phyloP scores from a whole-genome alignment of 352 stramenopile species.

The Thraustochytrium striatum region DNA sequence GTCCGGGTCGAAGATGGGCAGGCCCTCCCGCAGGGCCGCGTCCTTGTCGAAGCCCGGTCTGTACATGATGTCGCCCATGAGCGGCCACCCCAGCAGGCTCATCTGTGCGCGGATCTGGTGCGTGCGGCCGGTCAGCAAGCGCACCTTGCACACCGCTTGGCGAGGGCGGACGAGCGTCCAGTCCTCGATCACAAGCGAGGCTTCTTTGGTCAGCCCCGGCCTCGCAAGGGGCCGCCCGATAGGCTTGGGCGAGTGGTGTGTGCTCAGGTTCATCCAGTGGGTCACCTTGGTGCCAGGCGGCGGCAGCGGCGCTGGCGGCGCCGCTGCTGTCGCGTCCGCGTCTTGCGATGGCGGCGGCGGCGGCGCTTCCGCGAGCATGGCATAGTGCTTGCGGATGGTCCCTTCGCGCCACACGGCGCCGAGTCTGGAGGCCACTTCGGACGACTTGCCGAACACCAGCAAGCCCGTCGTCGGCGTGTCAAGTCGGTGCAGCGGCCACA shows the following conservation, averaged over 20 bases:
- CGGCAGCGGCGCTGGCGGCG: neutral
- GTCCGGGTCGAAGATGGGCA: neutral
- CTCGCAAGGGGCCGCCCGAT: too few species aligned
- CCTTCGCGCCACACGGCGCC: neutral
- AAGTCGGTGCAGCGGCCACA: constrained; percentile 36
- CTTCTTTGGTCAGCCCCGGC: constrained; percentile 14
- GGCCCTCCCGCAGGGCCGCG: neutral
- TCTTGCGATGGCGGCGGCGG: neutral
- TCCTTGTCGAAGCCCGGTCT: neutral
- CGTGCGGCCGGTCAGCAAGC: constrained; percentile 21
- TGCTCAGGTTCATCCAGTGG: too few species aligned
- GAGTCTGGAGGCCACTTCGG: neutral
- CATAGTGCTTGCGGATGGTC: constrained; percentile 12
- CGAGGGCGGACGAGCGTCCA: neutral
- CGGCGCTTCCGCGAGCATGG: neutral
- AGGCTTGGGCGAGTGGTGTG: too few species aligned
- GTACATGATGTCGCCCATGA: constrained; percentile 38
- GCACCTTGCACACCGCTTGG: neutral
- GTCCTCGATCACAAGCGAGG: neutral
- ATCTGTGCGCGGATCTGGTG: constrained; percentile 42
- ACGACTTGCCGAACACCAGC: constrained; percentile 22
- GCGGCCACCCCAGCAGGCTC: constrained; percentile 15
- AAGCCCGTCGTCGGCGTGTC: constrained; percentile 11
- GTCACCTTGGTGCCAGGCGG: neutral
- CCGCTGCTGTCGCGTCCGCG: neutral